Conservation (phyloP, 2,329 filamentous ascomycete genomes). For the Colletotrichum euphorbiae region DNA sequence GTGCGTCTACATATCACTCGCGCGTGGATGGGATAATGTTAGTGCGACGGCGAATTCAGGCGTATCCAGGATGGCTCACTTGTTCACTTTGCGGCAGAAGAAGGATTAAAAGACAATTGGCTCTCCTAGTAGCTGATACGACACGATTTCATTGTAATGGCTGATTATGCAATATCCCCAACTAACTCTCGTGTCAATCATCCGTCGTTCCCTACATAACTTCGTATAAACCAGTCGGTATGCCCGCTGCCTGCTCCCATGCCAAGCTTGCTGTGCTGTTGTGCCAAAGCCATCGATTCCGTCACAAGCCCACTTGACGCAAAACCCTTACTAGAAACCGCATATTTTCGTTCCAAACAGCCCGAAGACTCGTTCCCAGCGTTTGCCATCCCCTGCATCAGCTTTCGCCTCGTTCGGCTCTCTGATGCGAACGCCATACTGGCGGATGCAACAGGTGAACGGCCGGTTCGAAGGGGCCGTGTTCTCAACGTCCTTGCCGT, state of each 20-base stretch:
- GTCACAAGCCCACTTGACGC: too few relatives aligned
- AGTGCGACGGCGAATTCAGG: slow-evolving; percentile 22
- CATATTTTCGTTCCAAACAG: slow-evolving; percentile 73
- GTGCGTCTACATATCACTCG: slow-evolving; percentile 1
- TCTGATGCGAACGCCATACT: slow-evolving; percentile 71
- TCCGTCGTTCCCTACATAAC: too few relatives aligned
- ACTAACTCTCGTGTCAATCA: not conserved
- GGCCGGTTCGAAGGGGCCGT: slow-evolving; percentile 63
- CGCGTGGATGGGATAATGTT: slow-evolving; percentile 4
- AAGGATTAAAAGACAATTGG: slow-evolving; percentile 29
- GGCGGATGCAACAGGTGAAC: slow-evolving; percentile 77
- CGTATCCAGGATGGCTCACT: slow-evolving; percentile 16
- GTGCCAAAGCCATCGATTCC: not conserved
- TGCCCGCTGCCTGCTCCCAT: too few relatives aligned
- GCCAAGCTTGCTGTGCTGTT: not conserved
- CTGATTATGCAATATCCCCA: too few relatives aligned
- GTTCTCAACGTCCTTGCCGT: not conserved
- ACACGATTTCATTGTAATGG: slow-evolving; percentile 12
- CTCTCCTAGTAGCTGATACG: slow-evolving; percentile 27
- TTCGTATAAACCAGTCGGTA: too few relatives aligned
- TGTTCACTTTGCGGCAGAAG: slow-evolving; percentile 20
- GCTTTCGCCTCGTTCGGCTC: slow-evolving; percentile 56
- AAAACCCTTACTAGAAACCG: not conserved
- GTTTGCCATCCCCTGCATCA: slow-evolving; percentile 56
- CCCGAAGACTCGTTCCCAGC: slow-evolving; percentile 73